Evolutionary conservation across 768 basidiomycete species (phyloP).

Genomic region (Inosperma sp.): DNA sequence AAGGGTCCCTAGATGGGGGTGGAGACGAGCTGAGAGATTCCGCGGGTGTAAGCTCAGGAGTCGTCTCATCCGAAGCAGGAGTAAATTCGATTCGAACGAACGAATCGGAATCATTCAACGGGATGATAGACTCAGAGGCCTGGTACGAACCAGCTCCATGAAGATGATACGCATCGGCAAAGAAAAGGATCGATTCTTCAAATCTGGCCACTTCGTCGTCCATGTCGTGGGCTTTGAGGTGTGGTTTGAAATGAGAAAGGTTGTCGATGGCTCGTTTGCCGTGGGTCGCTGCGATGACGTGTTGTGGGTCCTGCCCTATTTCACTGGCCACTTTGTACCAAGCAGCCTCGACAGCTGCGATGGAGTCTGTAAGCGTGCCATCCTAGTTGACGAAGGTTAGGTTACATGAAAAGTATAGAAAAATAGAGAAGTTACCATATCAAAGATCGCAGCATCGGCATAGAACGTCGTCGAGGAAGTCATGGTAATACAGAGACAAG

Average conservation of each 20-base stretch:
- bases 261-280: slow-evolving; percentile 77
- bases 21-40: slow-evolving; percentile 42
- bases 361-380: slow-evolving; percentile 71
- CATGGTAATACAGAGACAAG: too few relatives aligned
- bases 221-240: slow-evolving; percentile 52
- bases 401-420: neutral
- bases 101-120: neutral
- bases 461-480: too few relatives aligned
- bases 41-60: slow-evolving; percentile 39
- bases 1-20: slow-evolving; percentile 35
- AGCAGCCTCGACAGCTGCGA: slow-evolving; percentile 68
- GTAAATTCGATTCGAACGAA: neutral
- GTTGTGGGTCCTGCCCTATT: slow-evolving; percentile 60
- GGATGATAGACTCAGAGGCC: too few relatives aligned
- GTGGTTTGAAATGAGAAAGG: slow-evolving; percentile 55
- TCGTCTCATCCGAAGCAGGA: slow-evolving; percentile 30
- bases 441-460: slow-evolving; percentile 59
- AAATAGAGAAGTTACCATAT: slow-evolving; percentile 47
- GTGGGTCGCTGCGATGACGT: slow-evolving; percentile 72
- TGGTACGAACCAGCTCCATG: slow-evolving; percentile 37
- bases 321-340: slow-evolving; percentile 71
- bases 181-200: slow-evolving; percentile 61
- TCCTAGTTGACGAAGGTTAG: slow-evolving; percentile 37
- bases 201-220: slow-evolving; percentile 55
- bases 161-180: slow-evolving; percentile 53